Conservation (phyloP, 495 filamentous ascomycete genomes). For the Patellaria atrata region DNA sequence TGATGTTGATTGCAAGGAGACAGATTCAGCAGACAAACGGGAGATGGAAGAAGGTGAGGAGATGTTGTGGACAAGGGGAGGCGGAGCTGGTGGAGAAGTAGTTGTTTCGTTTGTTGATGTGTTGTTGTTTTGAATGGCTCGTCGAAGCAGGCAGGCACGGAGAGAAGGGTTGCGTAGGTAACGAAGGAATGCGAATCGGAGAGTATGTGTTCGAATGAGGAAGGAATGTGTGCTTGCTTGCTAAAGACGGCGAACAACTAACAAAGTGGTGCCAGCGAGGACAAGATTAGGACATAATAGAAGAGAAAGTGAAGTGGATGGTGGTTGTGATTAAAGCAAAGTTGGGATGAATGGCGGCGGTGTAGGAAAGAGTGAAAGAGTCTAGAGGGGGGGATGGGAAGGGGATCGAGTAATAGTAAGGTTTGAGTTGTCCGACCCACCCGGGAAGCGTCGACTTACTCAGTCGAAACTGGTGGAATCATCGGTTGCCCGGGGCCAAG, state of each 20-base stretch:
- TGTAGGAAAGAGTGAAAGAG: slow-evolving; percentile 1
- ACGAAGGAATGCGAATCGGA: slow-evolving; percentile 2
- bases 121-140: too few species aligned
- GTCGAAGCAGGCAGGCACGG: slow-evolving; percentile 17
- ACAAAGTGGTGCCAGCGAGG: slow-evolving; percentile 2
- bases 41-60: background rate
- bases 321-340: background rate
- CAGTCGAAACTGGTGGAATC: too few species aligned
- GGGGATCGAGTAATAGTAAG: slow-evolving; percentile 1
- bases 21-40: slow-evolving; percentile 3
- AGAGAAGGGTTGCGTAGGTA: slow-evolving; percentile 13
- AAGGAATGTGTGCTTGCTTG: slow-evolving; percentile 7
- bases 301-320: background rate
- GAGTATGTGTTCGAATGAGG: background rate
- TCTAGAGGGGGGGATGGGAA: background rate
- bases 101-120: slow-evolving; percentile 1
- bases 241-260: slow-evolving; percentile 6
- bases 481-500: too few species aligned
- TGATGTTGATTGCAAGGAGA: slow-evolving; percentile 6
- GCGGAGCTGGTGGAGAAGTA: background rate
- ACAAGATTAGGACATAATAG: background rate
- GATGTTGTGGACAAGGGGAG: background rate
- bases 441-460: too few species aligned
- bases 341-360: too few species aligned
- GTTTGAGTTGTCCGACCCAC: too few species aligned